Evolutionary conservation across 768 basidiomycete species (phyloP).

Genomic region (Pleurotus citrinopileatus): DNA sequence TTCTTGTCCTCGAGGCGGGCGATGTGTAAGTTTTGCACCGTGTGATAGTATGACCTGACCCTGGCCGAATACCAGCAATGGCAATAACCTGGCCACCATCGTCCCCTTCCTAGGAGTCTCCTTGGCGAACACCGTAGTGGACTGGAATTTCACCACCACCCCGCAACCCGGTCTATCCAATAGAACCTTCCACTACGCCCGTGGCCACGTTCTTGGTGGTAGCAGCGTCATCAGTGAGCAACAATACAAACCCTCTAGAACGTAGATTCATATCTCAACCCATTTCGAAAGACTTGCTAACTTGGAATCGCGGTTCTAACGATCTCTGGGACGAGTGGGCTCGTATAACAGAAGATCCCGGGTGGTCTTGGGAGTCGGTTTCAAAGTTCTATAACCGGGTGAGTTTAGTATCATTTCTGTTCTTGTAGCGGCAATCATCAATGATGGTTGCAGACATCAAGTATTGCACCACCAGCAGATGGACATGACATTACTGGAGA

Average conservation of each 20-base stretch:
- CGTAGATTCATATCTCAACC: no score
- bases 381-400: slow-evolving; percentile 22
- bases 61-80: neutral
- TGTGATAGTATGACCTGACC: neutral
- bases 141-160: slow-evolving; percentile 27
- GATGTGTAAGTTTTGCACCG: slow-evolving; percentile 1
- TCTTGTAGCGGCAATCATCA: no score
- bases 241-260: no score
- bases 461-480: slow-evolving; percentile 22
- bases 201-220: slow-evolving; percentile 19
- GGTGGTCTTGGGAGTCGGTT: slow-evolving; percentile 27
- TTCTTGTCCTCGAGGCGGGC: slow-evolving; percentile 10
- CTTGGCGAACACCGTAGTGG: slow-evolving; percentile 2
- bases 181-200: slow-evolving; percentile 13
- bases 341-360: slow-evolving; percentile 20
- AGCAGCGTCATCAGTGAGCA: slow-evolving; percentile 21
- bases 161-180: slow-evolving; percentile 17
- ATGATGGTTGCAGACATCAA: slow-evolving; percentile 25
- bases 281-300: slow-evolving; percentile 16
- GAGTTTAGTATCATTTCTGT: no score
- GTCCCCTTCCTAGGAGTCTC: slow-evolving; percentile 9
- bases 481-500: slow-evolving; percentile 25
- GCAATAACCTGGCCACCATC: neutral
- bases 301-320: slow-evolving; percentile 21
- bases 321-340: slow-evolving; percentile 25